phyloP scores from a whole-genome alignment of 805 yeast genomes.

The Barnettozyma botsteinii region DNA sequence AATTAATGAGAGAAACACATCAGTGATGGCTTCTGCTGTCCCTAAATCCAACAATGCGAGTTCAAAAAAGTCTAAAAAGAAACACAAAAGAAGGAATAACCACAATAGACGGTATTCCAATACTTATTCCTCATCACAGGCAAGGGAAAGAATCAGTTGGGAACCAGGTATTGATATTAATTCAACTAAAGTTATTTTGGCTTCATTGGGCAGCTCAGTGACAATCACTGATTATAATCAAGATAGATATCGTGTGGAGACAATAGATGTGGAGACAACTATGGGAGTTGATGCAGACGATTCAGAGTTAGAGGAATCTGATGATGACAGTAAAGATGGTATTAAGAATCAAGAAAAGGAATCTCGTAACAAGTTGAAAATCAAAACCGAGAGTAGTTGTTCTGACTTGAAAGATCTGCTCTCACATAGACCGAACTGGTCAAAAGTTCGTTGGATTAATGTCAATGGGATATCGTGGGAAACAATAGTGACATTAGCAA shows the following conservation, averaged over 20 bases:
- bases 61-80: no score
- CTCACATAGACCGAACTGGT: slow-evolving; percentile 39
- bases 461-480: slow-evolving; percentile 61
- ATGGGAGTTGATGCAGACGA: slow-evolving; percentile 5
- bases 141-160: slow-evolving; percentile 42
- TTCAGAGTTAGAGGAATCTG: slow-evolving; percentile 16
- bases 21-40: no score
- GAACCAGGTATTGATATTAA: slow-evolving; percentile 55
- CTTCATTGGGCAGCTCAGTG: slow-evolving; percentile 46
- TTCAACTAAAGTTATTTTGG: slow-evolving; percentile 45
- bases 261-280: slow-evolving; percentile 30
- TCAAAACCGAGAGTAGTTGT: slow-evolving; percentile 11
- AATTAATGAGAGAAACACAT: background rate
- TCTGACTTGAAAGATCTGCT: slow-evolving; percentile 29
- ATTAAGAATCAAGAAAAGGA: background rate
- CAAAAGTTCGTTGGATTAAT: slow-evolving; percentile 49
- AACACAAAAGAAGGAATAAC: slow-evolving; percentile 5
- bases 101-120: slow-evolving; percentile 28
- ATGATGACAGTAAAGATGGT: slow-evolving; percentile 4
- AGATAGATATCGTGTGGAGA: slow-evolving; percentile 38
- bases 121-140: slow-evolving; percentile 30
- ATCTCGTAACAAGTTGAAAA: slow-evolving; percentile 6
- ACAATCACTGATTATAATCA: slow-evolving; percentile 48
- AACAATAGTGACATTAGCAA: slow-evolving; percentile 42
- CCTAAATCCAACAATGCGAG: no score